Evolutionary conservation across 139 green algal species (phyloP).

Genomic region (Picochlorum sp.): DNA sequence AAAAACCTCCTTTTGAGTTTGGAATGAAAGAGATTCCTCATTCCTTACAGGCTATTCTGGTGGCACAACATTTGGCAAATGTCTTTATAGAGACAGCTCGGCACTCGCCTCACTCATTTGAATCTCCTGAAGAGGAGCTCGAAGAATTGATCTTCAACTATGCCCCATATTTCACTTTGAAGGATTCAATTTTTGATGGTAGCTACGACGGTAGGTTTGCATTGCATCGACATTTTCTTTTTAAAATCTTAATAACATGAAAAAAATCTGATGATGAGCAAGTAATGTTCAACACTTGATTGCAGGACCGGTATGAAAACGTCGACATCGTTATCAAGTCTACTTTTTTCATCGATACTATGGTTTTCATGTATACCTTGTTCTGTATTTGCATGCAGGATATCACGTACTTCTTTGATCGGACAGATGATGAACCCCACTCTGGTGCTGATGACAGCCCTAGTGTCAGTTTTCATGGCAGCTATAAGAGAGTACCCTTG

Average conservation of each 20-base stretch:
- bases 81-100: conserved; percentile 53
- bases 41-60: conserved; percentile 52
- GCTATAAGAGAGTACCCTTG: no score
- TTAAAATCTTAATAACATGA: conserved; percentile 32
- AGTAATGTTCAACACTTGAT: no score
- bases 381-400: no score
- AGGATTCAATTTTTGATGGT: conserved; percentile 44
- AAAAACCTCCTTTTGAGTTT: conserved; percentile 80
- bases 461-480: not conserved
- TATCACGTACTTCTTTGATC: conserved; percentile 3
- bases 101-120: conserved; percentile 43
- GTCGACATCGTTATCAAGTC: no score
- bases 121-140: conserved; percentile 65
- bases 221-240: conserved; percentile 64
- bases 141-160: conserved; percentile 63
- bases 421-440: conserved; percentile 1
- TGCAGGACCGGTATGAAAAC: no score
- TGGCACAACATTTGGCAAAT: conserved; percentile 56
- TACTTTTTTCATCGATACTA: no score
- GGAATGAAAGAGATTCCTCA: conserved; percentile 59
- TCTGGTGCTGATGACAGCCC: not conserved
- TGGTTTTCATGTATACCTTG: no score
- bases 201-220: conserved; percentile 74
- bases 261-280: no score
- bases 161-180: conserved; percentile 45